A percentile compares a stretch with the other conserved stretches of the same genome.
These are phyloP conservation scores for Dissophora ornata DNA, from an alignment of 192 early-diverging fungal species.

Conservation along the genomic window DNA sequence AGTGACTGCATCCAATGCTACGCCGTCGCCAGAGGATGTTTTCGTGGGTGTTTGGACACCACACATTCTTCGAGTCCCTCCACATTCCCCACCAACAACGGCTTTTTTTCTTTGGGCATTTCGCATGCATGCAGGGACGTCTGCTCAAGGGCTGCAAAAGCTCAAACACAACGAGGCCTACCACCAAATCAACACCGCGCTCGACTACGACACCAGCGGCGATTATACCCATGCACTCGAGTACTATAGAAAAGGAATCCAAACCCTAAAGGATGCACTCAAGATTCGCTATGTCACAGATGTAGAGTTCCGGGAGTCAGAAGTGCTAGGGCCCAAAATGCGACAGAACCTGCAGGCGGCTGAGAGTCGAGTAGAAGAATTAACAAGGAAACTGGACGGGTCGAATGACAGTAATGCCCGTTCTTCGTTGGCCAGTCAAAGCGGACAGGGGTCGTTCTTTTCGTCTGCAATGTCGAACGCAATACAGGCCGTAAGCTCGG, in stretches of 20 bases:
- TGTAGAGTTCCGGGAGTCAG: conserved; percentile 36
- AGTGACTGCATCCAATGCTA: too few species aligned
- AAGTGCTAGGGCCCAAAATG: conserved; percentile 35
- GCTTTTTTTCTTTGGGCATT: background rate
- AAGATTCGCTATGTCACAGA: conserved; percentile 43
- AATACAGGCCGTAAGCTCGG: conserved; percentile 40
- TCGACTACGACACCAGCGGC: conserved; percentile 24
- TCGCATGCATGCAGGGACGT: background rate
- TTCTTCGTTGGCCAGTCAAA: too few species aligned
- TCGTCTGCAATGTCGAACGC: conserved; percentile 33
- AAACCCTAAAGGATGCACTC: conserved; percentile 37
- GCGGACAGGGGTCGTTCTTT: conserved; percentile 34
- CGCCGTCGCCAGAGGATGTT: too few species aligned
- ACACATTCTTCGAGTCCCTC: too few species aligned
- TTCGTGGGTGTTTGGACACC: too few species aligned
- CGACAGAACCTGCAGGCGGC: conserved; percentile 30
- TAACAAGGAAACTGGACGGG: background rate
- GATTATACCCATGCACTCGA: conserved; percentile 25
- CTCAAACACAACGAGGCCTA: conserved; percentile 42
- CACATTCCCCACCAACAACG: too few species aligned
- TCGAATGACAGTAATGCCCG: background rate
- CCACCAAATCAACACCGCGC: conserved; percentile 22
- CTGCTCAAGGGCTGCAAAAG: conserved; percentile 26
- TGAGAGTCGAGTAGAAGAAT: conserved; percentile 24
- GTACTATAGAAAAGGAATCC: conserved; percentile 15